phyloP scores from a whole-genome alignment of 208 protist genomes.

The Phytomonas francai region DNA sequence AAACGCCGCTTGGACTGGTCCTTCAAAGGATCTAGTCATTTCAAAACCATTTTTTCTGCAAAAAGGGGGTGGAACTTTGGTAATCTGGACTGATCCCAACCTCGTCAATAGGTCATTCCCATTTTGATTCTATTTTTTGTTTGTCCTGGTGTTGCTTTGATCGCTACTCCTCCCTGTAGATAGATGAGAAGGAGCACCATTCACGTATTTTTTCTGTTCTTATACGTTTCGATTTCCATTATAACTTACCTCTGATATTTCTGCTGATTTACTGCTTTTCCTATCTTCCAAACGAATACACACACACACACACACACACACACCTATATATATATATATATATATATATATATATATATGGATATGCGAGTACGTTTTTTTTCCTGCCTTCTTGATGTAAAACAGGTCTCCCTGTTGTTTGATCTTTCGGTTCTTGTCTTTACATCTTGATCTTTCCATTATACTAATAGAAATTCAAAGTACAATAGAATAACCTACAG shows the following conservation, averaged over 20 bases:
- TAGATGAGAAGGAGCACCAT: background rate
- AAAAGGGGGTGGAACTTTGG: conserved; percentile 12
- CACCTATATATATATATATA: conserved; percentile 11
- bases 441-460: background rate
- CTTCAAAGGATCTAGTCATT: conserved; percentile 14
- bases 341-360: background rate
- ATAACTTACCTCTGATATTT: conserved; percentile 11
- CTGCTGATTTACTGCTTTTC: conserved; percentile 1
- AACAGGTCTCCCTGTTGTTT: background rate
- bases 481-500: background rate
- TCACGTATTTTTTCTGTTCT: conserved; percentile 2
- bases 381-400: background rate
- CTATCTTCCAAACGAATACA: background rate
- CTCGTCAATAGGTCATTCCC: background rate
- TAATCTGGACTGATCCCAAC: background rate
- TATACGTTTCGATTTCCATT: background rate
- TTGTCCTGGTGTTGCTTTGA: background rate
- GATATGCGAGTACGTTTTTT: background rate
- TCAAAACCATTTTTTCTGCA: background rate
- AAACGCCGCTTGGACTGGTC: conserved; percentile 21
- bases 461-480: background rate
- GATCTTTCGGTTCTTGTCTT: background rate
- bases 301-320: conserved; percentile 6
- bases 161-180: too few species aligned
- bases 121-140: background rate